A percentile compares a stretch with the other conserved stretches of the same genome.
Conservation (phyloP, 2,329 filamentous ascomycete genomes). For the Colletotrichum destructivum region DNA sequence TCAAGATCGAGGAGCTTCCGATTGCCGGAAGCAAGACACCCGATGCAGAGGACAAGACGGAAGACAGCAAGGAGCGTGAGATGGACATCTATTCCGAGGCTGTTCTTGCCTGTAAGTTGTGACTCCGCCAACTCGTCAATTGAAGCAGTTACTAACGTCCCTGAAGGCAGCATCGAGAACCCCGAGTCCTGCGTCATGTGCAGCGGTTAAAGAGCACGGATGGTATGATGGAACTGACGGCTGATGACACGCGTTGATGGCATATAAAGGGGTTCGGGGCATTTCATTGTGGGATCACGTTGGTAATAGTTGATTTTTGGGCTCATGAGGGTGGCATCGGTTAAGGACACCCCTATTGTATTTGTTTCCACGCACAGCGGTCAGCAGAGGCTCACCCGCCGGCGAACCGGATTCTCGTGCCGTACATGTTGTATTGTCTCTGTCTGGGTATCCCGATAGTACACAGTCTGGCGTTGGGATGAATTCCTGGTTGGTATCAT, state of each 20-base stretch:
- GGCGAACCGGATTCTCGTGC: background rate
- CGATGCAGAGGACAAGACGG: slow-evolving; percentile 82
- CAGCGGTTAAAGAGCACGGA: slow-evolving; percentile 77
- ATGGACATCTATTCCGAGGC: slow-evolving; percentile 96
- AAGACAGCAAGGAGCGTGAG: slow-evolving; percentile 82
- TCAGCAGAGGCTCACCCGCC: background rate
- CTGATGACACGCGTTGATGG: slow-evolving; percentile 42
- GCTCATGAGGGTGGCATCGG: slow-evolving; percentile 32
- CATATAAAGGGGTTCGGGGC: slow-evolving; percentile 33
- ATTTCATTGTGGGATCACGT: slow-evolving; percentile 26
- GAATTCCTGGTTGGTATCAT: slow-evolving; percentile 1
- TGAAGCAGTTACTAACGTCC: slow-evolving; percentile 50
- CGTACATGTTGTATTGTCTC: slow-evolving; percentile 10
- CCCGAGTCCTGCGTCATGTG: slow-evolving; percentile 97
- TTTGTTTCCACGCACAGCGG: slow-evolving; percentile 23
- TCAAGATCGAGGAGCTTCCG: slow-evolving; percentile 76
- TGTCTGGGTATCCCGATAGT: background rate
- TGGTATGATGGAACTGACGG: slow-evolving; percentile 36
- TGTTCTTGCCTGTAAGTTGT: slow-evolving; percentile 83
- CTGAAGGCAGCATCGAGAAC: slow-evolving; percentile 91
- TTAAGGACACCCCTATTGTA: slow-evolving; percentile 26
- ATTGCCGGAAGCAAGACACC: slow-evolving; percentile 64
- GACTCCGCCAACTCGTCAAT: background rate
- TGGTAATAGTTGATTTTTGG: slow-evolving; percentile 32
- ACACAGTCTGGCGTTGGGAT: slow-evolving; percentile 17